Percentiles rank a stretch among this genome's conserved stretches.
Evolutionary conservation across 768 basidiomycete species (phyloP).

Genomic region (Lactarius tabidus): DNA sequence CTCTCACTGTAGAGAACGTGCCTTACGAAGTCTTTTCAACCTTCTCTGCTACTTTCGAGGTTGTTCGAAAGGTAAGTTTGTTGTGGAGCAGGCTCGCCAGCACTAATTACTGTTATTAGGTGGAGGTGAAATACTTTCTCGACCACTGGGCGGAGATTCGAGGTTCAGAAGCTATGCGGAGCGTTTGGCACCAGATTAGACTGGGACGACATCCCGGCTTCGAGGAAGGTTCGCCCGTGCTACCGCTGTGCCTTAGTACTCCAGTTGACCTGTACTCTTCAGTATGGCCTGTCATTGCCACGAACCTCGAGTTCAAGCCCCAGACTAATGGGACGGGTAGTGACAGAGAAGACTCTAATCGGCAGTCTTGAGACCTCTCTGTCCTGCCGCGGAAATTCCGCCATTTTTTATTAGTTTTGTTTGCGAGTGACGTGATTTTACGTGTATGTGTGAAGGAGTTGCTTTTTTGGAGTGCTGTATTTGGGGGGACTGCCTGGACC

Average conservation of each 20-base stretch:
- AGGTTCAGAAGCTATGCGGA: slow-evolving; percentile 75
- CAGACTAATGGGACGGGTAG: slow-evolving; percentile 22
- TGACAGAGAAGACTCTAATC: slow-evolving; percentile 21
- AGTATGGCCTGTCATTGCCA: slow-evolving; percentile 67
- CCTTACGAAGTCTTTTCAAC: slow-evolving; percentile 83
- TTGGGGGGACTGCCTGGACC: not conserved
- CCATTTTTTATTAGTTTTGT: not conserved
- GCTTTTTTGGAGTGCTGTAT: not conserved
- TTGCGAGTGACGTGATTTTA: not conserved
- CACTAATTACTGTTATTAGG: slow-evolving; percentile 30
- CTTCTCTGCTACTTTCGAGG: slow-evolving; percentile 77
- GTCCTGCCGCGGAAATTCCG: not conserved
- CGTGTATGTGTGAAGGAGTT: not conserved
- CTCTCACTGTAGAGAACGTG: slow-evolving; percentile 74
- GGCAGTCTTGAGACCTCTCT: slow-evolving; percentile 1
- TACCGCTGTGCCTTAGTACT: not conserved
- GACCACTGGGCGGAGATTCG: slow-evolving; percentile 81
- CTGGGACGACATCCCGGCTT: slow-evolving; percentile 82
- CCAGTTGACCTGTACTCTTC: not conserved
- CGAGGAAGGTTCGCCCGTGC: slow-evolving; percentile 60
- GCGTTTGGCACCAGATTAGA: slow-evolving; percentile 82
- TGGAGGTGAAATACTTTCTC: slow-evolving; percentile 76
- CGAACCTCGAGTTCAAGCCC: slow-evolving; percentile 58
- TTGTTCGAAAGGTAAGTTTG: slow-evolving; percentile 61
- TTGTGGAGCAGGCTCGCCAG: not conserved